Base-by-base conservation (phyloP, 768 basidiomycete species). In the Coprinopsis cinerea region DNA sequence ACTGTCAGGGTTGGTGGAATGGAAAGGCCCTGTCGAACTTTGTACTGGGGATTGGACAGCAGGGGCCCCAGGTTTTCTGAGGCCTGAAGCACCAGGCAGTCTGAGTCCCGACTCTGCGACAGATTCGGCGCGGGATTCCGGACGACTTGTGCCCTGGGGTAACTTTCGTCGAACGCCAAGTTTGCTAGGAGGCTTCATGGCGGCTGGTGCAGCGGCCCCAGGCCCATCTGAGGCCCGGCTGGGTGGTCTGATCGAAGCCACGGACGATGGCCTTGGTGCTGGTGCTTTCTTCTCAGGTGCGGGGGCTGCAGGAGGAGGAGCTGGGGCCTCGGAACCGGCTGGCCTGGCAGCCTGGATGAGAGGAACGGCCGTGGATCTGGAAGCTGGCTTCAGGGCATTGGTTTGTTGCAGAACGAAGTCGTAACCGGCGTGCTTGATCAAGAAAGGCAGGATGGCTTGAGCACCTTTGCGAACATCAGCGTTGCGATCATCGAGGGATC, bases 391-490 rank as follows among this genome's bases (percentile, higher is more conserved):
- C 53, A 99, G 73, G 0, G 83, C 80, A 53, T 77, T 83, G 10
- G 92, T 88, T 66, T 92, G 85, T 28, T 89, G 83, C 73, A 96
- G 74, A 44, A 98, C 84, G 58, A 81, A 81, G 55, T 92, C 88
- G 60, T 81, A 92, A 4, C 96, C 92, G 26, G 82, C 82, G 41
- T 66, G 81, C 2, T 75, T 67, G 43, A 98, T 83, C 49, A 99
- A 65, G 37, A 72, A 67, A 0, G 92, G 91, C 13, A 99, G 67
- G 24, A 97, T 63, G 1, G 83, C 82, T 56, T 90, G 87, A 4
- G 93, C 92, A 13, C 82, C 84, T 67, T 98, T 98, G 49, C 96
- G 82, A 18, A 98, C 89, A 62, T 99, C 96, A 10, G 77, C 77
- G 59, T 71, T 95, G 25, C 92, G 82, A 64, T 99, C 96, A 61